Conservation (phyloP, 805 yeast genomes). For the Kockiozyma suomiensis region DNA sequence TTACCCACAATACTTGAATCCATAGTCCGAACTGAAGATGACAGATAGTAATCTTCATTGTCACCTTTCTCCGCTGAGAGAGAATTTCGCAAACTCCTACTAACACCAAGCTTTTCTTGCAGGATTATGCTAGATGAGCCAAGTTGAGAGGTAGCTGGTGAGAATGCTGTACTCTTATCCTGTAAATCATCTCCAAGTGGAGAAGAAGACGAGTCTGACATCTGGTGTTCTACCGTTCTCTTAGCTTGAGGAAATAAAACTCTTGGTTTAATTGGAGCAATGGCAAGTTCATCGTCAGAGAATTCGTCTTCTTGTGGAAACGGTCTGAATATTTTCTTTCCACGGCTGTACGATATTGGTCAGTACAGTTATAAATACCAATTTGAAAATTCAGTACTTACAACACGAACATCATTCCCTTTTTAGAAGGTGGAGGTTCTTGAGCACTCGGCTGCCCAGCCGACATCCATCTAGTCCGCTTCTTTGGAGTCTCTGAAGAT, state of each 20-base stretch:
- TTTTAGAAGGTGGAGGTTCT: constrained; percentile 13
- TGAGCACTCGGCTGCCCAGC: not conserved
- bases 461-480: not conserved
- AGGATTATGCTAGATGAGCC: constrained; percentile 12
- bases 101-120: constrained; percentile 16
- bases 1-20: not conserved
- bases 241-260: constrained; percentile 18
- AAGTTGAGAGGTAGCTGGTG: constrained; percentile 11
- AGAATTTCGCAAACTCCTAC: not conserved
- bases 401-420: constrained; percentile 33
- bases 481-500: constrained; percentile 1
- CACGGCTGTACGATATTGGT: constrained; percentile 11
- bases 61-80: not conserved
- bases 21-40: too few species aligned
- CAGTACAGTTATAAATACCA: not conserved
- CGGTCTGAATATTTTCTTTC: constrained; percentile 29
- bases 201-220: not conserved
- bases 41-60: not conserved
- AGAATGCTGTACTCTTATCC: not conserved
- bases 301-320: constrained; percentile 15
- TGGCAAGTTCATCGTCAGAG: constrained; percentile 21
- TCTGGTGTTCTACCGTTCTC: not conserved
- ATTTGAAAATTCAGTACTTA: constrained; percentile 2
- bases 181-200: not conserved
- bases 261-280: constrained; percentile 28